Evolutionary conservation across 2,329 filamentous ascomycete species (phyloP).

Genomic region (Aspergillus clavatus): DNA sequence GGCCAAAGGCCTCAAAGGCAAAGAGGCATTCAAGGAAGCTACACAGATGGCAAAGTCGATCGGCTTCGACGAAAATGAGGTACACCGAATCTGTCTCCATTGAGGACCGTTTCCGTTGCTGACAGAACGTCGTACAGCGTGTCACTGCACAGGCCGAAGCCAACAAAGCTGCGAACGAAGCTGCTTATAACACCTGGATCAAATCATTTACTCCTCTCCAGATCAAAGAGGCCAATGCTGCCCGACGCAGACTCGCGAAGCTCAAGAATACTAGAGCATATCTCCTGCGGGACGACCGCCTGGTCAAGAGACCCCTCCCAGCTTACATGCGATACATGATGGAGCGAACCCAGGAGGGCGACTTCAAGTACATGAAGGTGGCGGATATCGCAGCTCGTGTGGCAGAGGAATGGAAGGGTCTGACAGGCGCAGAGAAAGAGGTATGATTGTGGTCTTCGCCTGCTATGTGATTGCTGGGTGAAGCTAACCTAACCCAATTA

Average conservation of each 20-base stretch:
- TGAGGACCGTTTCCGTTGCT: slow-evolving; percentile 4
- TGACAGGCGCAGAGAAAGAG: slow-evolving; percentile 33
- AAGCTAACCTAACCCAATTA: slow-evolving; percentile 14
- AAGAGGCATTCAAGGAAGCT: slow-evolving; percentile 19
- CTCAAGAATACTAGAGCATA: slow-evolving; percentile 17
- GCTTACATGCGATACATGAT: slow-evolving; percentile 43
- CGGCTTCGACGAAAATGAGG: slow-evolving; percentile 19
- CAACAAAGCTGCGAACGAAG: slow-evolving; percentile 41
- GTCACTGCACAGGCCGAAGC: slow-evolving; percentile 50
- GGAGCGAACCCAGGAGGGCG: slow-evolving; percentile 45
- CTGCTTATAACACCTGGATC: slow-evolving; percentile 52
- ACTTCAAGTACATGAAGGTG: slow-evolving; percentile 45
- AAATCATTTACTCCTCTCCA: slow-evolving; percentile 50
- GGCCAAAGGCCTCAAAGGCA: neutral
- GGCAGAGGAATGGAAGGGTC: slow-evolving; percentile 22
- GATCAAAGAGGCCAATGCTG: slow-evolving; percentile 56
- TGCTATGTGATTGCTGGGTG: neutral
- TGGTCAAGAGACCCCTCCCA: slow-evolving; percentile 40
- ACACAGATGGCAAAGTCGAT: slow-evolving; percentile 13
- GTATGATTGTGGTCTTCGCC: slow-evolving; percentile 20
- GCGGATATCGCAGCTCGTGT: slow-evolving; percentile 29
- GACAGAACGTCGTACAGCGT: slow-evolving; percentile 38
- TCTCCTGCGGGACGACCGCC: slow-evolving; percentile 51
- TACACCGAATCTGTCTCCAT: slow-evolving; percentile 7
- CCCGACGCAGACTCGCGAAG: slow-evolving; percentile 41